These are phyloP conservation scores for Umbelopsis ramanniana DNA, from an alignment of 192 early-diverging fungal genomes.

Conservation along the genomic window DNA sequence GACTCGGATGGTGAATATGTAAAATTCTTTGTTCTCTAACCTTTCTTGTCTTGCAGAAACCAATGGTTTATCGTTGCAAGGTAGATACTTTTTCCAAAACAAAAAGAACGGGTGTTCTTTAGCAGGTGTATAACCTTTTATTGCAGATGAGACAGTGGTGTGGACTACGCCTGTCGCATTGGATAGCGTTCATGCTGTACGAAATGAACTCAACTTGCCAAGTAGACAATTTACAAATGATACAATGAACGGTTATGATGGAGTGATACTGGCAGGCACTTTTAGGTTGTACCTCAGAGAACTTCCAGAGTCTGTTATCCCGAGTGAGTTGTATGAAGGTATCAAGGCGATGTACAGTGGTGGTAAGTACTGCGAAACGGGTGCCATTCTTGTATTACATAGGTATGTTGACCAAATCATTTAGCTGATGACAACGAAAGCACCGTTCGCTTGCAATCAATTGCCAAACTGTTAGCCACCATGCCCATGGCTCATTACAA, in stretches of 20 bases:
- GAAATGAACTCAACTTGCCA: constrained; percentile 65
- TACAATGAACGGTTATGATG: constrained; percentile 58
- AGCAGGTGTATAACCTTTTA: constrained; percentile 11
- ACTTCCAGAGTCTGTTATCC: constrained; percentile 67
- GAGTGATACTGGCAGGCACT: constrained; percentile 59
- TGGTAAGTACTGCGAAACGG: constrained; percentile 35
- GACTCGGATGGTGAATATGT: not conserved
- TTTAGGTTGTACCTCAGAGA: constrained; percentile 74
- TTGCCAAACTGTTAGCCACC: constrained; percentile 51
- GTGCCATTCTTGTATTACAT: not conserved
- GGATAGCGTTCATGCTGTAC: constrained; percentile 63
- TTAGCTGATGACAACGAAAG: constrained; percentile 36
- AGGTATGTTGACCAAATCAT: not conserved
- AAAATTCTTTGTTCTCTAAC: not conserved
- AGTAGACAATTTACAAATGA: constrained; percentile 57
- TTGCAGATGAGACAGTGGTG: constrained; percentile 52
- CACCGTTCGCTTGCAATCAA: constrained; percentile 40
- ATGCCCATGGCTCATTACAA: constrained; percentile 50
- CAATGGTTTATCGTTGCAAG: constrained; percentile 10
- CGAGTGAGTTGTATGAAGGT: constrained; percentile 72
- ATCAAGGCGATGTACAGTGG: constrained; percentile 66
- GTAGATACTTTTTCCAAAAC: not conserved
- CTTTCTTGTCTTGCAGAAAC: not conserved
- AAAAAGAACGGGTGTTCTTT: not conserved
- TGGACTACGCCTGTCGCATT: constrained; percentile 69